Evolutionary conservation across 306 rosid species (phyloP).

Genomic region (Coriaria nepalensis): DNA sequence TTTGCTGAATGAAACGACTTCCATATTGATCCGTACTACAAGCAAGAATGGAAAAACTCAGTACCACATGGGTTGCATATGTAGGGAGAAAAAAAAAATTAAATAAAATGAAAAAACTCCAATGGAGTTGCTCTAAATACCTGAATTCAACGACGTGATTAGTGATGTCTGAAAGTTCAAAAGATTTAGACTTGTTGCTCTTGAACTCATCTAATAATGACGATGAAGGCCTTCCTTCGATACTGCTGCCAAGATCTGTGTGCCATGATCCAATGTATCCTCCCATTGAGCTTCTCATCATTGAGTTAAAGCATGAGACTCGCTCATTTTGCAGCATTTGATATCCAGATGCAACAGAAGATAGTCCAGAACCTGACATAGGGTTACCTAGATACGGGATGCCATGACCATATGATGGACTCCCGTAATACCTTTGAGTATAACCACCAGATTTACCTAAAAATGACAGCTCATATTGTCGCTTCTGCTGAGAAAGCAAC

Average conservation of each 20-base stretch:
- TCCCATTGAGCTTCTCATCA: slow-evolving; percentile 57
- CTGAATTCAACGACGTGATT: slow-evolving; percentile 82
- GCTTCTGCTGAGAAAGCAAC: slow-evolving; percentile 63
- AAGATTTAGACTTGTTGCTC: slow-evolving; percentile 70
- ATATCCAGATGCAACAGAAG: slow-evolving; percentile 51
- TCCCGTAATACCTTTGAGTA: slow-evolving; percentile 40
- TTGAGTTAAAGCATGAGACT: slow-evolving; percentile 32
- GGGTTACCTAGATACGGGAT: slow-evolving; percentile 52
- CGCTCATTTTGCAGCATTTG: slow-evolving; percentile 53
- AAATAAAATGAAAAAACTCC: slow-evolving; percentile 9
- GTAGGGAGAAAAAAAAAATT: too few relatives aligned
- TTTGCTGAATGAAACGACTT: slow-evolving; percentile 98
- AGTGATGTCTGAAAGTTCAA: slow-evolving; percentile 75
- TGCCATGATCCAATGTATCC: slow-evolving; percentile 48
- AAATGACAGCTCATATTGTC: slow-evolving; percentile 63
- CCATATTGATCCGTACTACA: slow-evolving; percentile 98
- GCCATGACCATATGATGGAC: slow-evolving; percentile 51
- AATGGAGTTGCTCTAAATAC: slow-evolving; percentile 29
- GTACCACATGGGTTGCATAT: too few relatives aligned
- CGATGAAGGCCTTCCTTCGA: slow-evolving; percentile 46
- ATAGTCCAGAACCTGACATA: slow-evolving; percentile 31
- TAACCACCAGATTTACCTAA: slow-evolving; percentile 45
- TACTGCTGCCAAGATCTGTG: slow-evolving; percentile 42
- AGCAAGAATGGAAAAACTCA: slow-evolving; percentile 12
- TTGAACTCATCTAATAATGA: slow-evolving; percentile 85